Evolutionary conservation across 1,284 basidiomycete species (phyloP), one percentile per base, ranked within the genome.

Genomic region (Moniliella sp.): DNA sequence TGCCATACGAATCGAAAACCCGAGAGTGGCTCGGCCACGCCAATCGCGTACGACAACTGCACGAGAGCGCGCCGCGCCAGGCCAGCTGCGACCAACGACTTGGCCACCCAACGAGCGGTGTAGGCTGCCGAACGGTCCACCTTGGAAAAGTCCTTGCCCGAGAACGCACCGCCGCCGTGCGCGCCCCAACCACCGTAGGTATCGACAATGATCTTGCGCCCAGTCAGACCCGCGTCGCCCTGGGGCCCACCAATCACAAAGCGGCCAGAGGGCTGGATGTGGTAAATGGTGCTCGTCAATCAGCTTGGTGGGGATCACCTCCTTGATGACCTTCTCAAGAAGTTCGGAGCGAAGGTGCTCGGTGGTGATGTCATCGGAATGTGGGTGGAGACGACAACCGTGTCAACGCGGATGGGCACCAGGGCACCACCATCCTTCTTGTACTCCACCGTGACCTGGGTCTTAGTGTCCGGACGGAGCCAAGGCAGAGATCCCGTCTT

Each of bases 131-230:
- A 94, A 56, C 91, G 79, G 67, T 97, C 91, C 61, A 97, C 91
- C 73, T 97, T 94, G 43, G 58, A 88, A 67, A 83, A 97, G 66
- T 94, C 91, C 70, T 97, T 94, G 53, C 88, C 88, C 35, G 88
- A 94, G 75, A 97, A 99, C 45, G 91, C 91, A 66, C 91, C 91
- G 73, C 91, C 91, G 69, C 91, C 91, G 68, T 99, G 88, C 31
- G 88, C 91, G 65, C 91, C 88, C 88, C 88, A 97, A 31, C 88
- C 88, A 62, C 88, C 91, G 66, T 97, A 65, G 83, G 40, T 84
- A 50, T 61, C 50, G 37, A 62, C 91, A 46, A 99, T 97, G 68
- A 99, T 97, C 71, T 99, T 97, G 58, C n/a, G n/a, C n/a, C n/a
- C n/a, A n/a, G n/a, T n/a, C n/a, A n/a, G n/a, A n/a, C n/a, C n/a